Evolutionary conservation across 164 flowering plant genomes (phyloP).

Genomic region (Platanus orientalis): DNA sequence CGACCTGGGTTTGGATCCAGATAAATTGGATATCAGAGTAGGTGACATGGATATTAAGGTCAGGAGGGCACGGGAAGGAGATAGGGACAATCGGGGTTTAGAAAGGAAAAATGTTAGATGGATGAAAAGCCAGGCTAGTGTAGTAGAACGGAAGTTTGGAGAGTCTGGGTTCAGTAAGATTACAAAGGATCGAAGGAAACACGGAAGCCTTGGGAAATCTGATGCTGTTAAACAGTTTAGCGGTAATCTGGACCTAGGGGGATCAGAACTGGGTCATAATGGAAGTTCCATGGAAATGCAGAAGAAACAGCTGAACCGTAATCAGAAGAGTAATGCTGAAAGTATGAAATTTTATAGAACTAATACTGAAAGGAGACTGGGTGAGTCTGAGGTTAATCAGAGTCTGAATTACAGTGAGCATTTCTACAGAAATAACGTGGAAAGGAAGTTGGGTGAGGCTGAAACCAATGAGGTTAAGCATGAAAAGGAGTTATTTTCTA

Average conservation of each 20-base stretch:
- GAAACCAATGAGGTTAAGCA: not conserved
- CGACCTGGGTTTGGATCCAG: not conserved
- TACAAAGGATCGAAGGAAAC: not conserved
- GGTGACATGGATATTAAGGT: not conserved
- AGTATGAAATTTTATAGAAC: not conserved
- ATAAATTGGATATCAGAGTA: constrained; percentile 8
- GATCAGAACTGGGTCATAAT: not conserved
- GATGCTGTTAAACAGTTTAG: constrained; percentile 5
- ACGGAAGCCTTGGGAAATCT: not conserved
- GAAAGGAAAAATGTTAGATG: constrained; percentile 9
- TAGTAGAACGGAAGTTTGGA: not conserved
- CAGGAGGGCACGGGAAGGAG: not conserved
- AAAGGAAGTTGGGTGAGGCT: not conserved
- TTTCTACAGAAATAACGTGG: not conserved
- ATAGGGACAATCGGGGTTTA: not conserved
- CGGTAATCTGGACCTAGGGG: constrained; percentile 3
- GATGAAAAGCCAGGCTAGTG: not conserved
- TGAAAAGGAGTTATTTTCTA: not conserved
- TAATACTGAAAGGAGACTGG: not conserved
- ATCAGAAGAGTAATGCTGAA: not conserved
- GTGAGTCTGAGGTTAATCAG: not conserved
- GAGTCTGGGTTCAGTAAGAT: not conserved
- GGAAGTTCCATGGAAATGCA: not conserved
- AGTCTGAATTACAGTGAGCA: not conserved
- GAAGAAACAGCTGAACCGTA: constrained; percentile 7